phyloP scores from a whole-genome alignment of 495 filamentous ascomycete genomes.

The Thermothielavioides terrestris region DNA sequence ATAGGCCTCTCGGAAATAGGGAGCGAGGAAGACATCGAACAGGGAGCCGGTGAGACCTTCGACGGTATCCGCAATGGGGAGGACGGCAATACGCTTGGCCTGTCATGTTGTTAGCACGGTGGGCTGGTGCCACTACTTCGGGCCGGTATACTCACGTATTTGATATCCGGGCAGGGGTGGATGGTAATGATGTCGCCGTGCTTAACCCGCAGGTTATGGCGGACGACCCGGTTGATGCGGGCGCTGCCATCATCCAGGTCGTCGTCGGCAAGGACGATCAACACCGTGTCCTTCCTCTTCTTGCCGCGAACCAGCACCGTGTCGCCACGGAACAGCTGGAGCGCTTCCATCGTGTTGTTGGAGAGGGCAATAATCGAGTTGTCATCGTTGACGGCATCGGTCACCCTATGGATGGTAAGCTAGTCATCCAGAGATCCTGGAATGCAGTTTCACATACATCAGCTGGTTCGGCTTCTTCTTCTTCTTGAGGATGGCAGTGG shows the following conservation, averaged over 20 bases:
- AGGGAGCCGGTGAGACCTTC: slow-evolving; percentile 95
- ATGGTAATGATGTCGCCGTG: slow-evolving; percentile 96
- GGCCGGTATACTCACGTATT: slow-evolving; percentile 73
- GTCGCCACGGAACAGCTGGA: slow-evolving; percentile 96
- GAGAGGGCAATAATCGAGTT: slow-evolving; percentile 98
- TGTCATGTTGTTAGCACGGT: slow-evolving; percentile 26
- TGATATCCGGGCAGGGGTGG: slow-evolving; percentile 99
- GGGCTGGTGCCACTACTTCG: background rate
- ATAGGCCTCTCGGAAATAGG: slow-evolving; percentile 99
- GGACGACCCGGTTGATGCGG: slow-evolving; percentile 93
- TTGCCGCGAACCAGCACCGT: slow-evolving; percentile 97
- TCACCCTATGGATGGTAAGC: slow-evolving; percentile 60
- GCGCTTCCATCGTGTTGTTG: slow-evolving; percentile 97
- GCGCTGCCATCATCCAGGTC: slow-evolving; percentile 95
- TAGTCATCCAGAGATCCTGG: too few relatives aligned
- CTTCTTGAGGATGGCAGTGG: slow-evolving; percentile 98
- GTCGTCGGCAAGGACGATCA: slow-evolving; percentile 95
- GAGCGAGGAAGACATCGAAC: slow-evolving; percentile 98
- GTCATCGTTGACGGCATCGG: slow-evolving; percentile 96
- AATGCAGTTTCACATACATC: slow-evolving; percentile 53
- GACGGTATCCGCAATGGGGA: slow-evolving; percentile 95
- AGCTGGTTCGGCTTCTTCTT: slow-evolving; percentile 99
- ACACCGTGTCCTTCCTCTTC: slow-evolving; percentile 98
- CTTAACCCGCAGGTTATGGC: slow-evolving; percentile 97
- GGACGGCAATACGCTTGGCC: slow-evolving; percentile 98